A percentile compares a stretch with the other conserved stretches of the same genome.
Conservation (phyloP, 2,329 filamentous ascomycete genomes). For the Sphaerulina musiva region DNA sequence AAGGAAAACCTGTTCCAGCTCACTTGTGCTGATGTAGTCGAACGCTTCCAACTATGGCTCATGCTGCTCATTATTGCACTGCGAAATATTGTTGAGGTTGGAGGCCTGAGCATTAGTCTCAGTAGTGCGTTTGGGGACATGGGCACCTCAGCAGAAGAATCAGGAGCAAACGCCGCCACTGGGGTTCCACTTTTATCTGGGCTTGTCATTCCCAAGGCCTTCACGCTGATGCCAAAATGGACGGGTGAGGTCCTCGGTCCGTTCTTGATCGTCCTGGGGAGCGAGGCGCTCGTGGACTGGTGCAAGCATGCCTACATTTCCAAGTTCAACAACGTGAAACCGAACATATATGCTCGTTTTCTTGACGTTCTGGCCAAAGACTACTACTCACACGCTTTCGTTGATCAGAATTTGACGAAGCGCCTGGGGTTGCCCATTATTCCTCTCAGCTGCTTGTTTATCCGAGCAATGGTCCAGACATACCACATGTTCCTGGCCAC, state of each 20-base stretch:
- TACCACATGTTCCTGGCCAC: conserved; percentile 97
- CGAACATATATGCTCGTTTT: conserved; percentile 79
- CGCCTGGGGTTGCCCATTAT: conserved; percentile 86
- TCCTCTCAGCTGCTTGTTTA: conserved; percentile 88
- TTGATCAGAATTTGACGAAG: conserved; percentile 80
- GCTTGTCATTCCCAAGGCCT: conserved; percentile 80
- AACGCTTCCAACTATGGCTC: conserved; percentile 94
- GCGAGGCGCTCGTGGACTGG: conserved; percentile 94
- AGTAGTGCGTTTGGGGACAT: conserved; percentile 22
- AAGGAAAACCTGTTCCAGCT: conserved; percentile 97
- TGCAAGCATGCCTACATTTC: conserved; percentile 96
- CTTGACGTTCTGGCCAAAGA: conserved; percentile 93
- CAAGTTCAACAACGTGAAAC: conserved; percentile 97
- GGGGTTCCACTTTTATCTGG: conserved; percentile 47
- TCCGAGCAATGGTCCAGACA: conserved; percentile 87
- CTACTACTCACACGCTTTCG: conserved; percentile 95
- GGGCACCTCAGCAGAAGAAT: conserved; percentile 24
- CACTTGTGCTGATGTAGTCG: conserved; percentile 92
- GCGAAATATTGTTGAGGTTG: conserved; percentile 92
- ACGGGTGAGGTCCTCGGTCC: conserved; percentile 85
- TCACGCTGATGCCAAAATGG: conserved; percentile 81
- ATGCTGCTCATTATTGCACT: conserved; percentile 95
- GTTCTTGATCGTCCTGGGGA: conserved; percentile 87
- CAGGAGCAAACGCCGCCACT: conserved; percentile 43
- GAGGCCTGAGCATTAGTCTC: conserved; percentile 59